Evolutionary conservation across 2,329 filamentous ascomycete species (phyloP), one percentile per base, ranked within the genome.

Genomic region (Botrytis paeoniae): DNA sequence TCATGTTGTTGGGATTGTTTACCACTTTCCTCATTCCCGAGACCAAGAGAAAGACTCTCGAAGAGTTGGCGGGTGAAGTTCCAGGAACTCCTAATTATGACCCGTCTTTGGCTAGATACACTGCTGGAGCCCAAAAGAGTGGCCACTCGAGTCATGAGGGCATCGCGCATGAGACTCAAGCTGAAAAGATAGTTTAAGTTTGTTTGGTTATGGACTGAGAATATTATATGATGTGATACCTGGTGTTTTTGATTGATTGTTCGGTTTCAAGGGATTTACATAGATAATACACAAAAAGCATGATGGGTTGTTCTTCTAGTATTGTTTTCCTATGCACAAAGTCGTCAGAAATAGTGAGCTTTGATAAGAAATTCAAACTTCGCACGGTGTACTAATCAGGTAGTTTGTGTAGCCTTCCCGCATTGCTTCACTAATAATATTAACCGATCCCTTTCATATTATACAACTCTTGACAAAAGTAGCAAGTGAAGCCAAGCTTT

Each of bases 1-100:
- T 95, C 84, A 95, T 94, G 93, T 85, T 95, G 6, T 86, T 87
- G 65, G 93, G 93, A 65, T 86, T 88, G 71, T 82, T 93, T 65
- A 89, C 89, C 2, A 89, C 90, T 1, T 83, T 94, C 3, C 82
- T 95, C 41, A 90, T 95, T 41, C 92, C 92, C 0, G 93, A 94
- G 83, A 94, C 91, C 0, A 94, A 92, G 83, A 86, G 91, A 3
- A 86, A 89, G 82, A 93, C 92, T 0, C 84, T 95, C 59, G 93
- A 94, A 79, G 87, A 90, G 76, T 83, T 93, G 48, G 71, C 66
- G 5, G 61, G 41, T 63, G 69, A 72, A 69, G 71, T 73, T 45
- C 65, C 65, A 16, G 71, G 71, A 37, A 73, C 71, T 7, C 43
- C 59, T 6, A 73, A 73, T 22, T 73, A 73, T 45, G 71, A 73